These are phyloP conservation scores for Alternaria consortialis DNA, from an alignment of 2,329 filamentous ascomycete genomes.

Conservation along the genomic window DNA sequence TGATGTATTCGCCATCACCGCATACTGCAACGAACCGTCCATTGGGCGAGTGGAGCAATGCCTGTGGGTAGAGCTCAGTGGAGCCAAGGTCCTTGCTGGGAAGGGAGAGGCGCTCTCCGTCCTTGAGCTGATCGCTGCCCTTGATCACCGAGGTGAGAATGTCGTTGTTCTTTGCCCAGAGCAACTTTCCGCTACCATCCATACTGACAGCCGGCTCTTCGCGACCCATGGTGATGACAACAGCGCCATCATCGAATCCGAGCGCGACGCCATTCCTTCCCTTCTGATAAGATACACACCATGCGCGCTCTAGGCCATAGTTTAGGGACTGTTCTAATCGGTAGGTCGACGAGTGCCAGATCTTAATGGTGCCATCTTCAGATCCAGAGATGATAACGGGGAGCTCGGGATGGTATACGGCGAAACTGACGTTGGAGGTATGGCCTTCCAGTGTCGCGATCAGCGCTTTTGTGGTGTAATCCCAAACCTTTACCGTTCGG, in stretches of 20 bases:
- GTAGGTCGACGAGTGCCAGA: constrained; percentile 99
- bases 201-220: constrained; percentile 98
- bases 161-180: constrained; percentile 95
- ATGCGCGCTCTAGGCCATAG: constrained; percentile 94
- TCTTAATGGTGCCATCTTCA: constrained; percentile 95
- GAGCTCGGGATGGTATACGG: constrained; percentile 95
- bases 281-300: constrained; percentile 96
- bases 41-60: constrained; percentile 93
- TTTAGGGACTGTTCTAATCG: constrained; percentile 93
- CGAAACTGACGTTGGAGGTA: constrained; percentile 97
- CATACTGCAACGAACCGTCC: constrained; percentile 89
- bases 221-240: constrained; percentile 96
- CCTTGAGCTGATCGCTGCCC: constrained; percentile 86
- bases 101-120: constrained; percentile 84
- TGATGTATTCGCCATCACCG: constrained; percentile 98
- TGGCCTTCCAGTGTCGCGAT: constrained; percentile 97
- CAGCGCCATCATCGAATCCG: constrained; percentile 96
- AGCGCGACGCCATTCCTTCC: constrained; percentile 94
- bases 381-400: constrained; percentile 98
- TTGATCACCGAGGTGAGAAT: constrained; percentile 96
- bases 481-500: constrained; percentile 97
- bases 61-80: constrained; percentile 96
- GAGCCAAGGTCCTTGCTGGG: constrained; percentile 94
- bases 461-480: constrained; percentile 97
- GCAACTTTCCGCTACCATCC: constrained; percentile 94